Conservation (phyloP, 2,329 filamentous ascomycete species). For the Fusarium buharicum region DNA sequence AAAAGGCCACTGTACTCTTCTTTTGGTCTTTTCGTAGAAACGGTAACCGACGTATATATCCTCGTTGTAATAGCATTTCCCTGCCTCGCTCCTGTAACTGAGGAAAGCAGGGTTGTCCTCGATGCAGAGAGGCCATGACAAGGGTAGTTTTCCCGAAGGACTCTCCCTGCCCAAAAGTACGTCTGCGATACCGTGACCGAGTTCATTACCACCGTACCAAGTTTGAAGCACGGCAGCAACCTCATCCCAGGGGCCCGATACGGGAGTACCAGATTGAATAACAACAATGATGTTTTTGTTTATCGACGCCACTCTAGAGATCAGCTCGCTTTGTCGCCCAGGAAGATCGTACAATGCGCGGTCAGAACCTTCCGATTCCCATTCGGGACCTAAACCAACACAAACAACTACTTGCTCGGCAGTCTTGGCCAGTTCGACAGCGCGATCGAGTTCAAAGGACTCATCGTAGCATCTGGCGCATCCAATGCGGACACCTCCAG, state of each 20-base stretch:
- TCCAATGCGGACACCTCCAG: too few relatives aligned
- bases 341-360: too few relatives aligned
- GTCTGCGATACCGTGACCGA: conserved; percentile 75
- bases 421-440: too few relatives aligned
- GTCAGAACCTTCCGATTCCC: too few relatives aligned
- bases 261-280: not conserved
- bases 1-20: conserved; percentile 69
- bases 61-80: conserved; percentile 65
- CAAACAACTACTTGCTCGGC: too few relatives aligned
- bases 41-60: conserved; percentile 78
- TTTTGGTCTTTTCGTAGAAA: conserved; percentile 65
- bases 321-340: too few relatives aligned
- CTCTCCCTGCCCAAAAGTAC: conserved; percentile 71
- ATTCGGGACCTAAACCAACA: too few relatives aligned
- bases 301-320: not conserved
- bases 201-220: conserved; percentile 79
- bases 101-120: conserved; percentile 23
- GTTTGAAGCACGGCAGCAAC: conserved; percentile 61
- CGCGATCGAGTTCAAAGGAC: too few relatives aligned
- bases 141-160: conserved; percentile 67
- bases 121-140: conserved; percentile 56
- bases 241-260: not conserved
- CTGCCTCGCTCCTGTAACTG: conserved; percentile 6
- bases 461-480: too few relatives aligned
- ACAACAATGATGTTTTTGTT: not conserved